Base-by-base conservation (phyloP, 1,284 basidiomycete genomes). In the Puccinia triticina region DNA sequence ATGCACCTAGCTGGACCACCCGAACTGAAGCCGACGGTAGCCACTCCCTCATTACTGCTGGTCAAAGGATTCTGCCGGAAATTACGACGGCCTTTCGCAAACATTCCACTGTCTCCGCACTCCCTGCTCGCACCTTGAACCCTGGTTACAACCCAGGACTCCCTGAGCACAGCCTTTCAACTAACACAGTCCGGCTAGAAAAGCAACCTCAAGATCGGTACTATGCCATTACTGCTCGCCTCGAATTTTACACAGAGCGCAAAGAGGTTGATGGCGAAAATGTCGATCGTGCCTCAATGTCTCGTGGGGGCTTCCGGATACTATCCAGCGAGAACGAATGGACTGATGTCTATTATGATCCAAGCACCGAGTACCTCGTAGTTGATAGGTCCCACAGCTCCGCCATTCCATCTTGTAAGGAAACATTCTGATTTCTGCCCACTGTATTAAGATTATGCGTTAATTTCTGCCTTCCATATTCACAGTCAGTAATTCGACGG, bases 331-430 rank as follows among this genome's bases (percentile, higher is more conserved):
- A 84, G 34, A 32, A 78, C n/a, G 84, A 85, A 83, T 84, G 83
- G 77, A 85, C 85, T 37, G 85, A 85, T 77, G 83, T 85, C 37
- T 77, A 82, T 26, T 85, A 84, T 71, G 80, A 84, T 59, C 75
- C 79, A 0, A 55, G n/a, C 23, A 43, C 67, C 4, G 83, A 85
- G 69, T 76, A 84, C 48, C 76, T 85, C 7, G 82, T 83, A 32
- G 71, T 85, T 53, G 50, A 59, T 50, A 80, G 84, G 18, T 64
- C 67, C 26, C n/a, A 64, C n/a, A 83, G 78, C 53, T 84, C 82
- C 12, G 67, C 84, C 37, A 83, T 85, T 80, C 66, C 61, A 55
- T 77, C 83, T 43, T 85, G 84, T 85, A 46, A 82, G 84, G n/a
- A n/a, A 50, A 34, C 18, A 26, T 21, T 48, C 23, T 43, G 4